These are phyloP conservation scores for Talaromyces sp. DNA, from an alignment of 2,329 filamentous ascomycete genomes.

Conservation along the genomic window DNA sequence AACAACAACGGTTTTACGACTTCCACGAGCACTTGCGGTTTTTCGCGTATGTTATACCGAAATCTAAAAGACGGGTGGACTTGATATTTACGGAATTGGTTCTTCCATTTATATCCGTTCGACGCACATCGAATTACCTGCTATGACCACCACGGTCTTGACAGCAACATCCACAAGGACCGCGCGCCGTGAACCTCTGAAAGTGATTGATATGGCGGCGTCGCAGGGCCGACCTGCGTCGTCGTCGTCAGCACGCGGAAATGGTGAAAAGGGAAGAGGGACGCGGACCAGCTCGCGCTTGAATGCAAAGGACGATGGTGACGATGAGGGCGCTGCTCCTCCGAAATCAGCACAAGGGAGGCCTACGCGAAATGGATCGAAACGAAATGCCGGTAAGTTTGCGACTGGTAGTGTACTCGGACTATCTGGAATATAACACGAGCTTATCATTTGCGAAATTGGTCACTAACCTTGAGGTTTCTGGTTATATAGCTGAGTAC, in stretches of 20 bases:
- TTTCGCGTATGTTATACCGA: neutral
- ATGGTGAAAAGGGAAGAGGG: constrained; percentile 22
- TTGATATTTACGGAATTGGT: neutral
- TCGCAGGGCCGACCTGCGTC: constrained; percentile 39
- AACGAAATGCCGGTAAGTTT: constrained; percentile 47
- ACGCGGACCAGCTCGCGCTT: constrained; percentile 36
- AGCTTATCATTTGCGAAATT: neutral
- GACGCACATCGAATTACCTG: constrained; percentile 15
- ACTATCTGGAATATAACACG: neutral
- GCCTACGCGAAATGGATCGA: constrained; percentile 30
- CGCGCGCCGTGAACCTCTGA: constrained; percentile 40
- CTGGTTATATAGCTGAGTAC: constrained; percentile 45
- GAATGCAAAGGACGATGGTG: constrained; percentile 36
- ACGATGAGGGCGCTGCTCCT: constrained; percentile 22
- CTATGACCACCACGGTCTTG: constrained; percentile 42
- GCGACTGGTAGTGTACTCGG: neutral
- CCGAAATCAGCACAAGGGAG: constrained; percentile 26
- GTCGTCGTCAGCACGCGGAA: constrained; percentile 24
- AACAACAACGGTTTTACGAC: neutral
- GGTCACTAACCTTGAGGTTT: neutral
- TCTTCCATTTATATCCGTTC: neutral
- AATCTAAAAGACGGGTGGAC: neutral
- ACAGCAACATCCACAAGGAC: constrained; percentile 33
- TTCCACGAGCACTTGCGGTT: neutral
- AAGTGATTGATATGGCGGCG: constrained; percentile 39